These are phyloP conservation scores for Ophiostoma perfectum DNA, from an alignment of 2,329 filamentous ascomycete genomes.

Conservation along the genomic window DNA sequence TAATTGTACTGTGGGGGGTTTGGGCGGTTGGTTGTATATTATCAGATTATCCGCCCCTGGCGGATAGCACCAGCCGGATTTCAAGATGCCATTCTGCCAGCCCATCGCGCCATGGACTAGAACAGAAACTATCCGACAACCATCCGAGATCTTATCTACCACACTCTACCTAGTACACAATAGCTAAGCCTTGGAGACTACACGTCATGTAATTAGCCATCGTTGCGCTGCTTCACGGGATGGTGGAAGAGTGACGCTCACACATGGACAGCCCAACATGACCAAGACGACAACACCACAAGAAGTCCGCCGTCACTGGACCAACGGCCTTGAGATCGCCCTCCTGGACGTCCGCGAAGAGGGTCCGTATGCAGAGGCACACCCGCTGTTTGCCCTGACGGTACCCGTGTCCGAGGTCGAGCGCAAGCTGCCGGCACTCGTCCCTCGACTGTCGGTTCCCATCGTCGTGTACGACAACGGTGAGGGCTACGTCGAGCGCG, in stretches of 20 bases:
- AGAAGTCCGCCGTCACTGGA: constrained; percentile 16
- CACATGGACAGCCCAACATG: background rate
- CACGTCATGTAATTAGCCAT: background rate
- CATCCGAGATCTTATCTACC: constrained; percentile 11
- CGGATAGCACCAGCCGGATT: background rate
- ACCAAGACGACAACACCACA: constrained; percentile 13
- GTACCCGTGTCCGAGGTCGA: constrained; percentile 19
- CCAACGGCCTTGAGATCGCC: constrained; percentile 19
- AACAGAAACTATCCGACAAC: constrained; percentile 12
- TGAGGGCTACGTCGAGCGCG: constrained; percentile 18
- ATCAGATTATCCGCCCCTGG: background rate
- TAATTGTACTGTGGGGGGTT: background rate
- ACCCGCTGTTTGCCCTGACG: constrained; percentile 20
- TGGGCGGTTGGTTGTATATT: background rate
- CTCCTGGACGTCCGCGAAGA: constrained; percentile 21
- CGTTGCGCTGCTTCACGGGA: background rate
- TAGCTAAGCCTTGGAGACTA: background rate
- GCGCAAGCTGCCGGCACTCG: constrained; percentile 15
- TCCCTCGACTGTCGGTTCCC: constrained; percentile 11
- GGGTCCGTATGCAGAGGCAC: constrained; percentile 17
- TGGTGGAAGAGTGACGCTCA: background rate
- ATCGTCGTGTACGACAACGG: constrained; percentile 19
- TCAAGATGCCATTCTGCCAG: constrained; percentile 13
- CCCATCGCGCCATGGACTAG: constrained; percentile 12
- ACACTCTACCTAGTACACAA: background rate